Conservation (phyloP, 148 eudicot genomes). For the Cornus suecica region DNA sequence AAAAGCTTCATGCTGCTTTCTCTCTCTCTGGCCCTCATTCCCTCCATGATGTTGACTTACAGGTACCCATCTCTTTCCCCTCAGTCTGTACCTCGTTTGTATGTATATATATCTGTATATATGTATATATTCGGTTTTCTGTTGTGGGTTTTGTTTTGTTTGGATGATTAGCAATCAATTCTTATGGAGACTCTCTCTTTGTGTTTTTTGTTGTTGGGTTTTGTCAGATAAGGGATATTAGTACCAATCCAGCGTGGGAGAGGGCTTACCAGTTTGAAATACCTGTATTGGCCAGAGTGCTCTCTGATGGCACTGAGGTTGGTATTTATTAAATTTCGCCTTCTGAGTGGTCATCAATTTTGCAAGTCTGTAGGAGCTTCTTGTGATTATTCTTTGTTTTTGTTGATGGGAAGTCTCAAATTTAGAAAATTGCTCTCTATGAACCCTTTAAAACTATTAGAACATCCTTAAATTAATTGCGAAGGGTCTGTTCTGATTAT, state of each 20-base stretch:
- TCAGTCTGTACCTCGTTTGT: neutral
- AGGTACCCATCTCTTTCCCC: slow-evolving; percentile 28
- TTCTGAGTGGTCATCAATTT: neutral
- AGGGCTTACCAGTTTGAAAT: slow-evolving; percentile 89
- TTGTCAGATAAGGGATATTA: slow-evolving; percentile 77
- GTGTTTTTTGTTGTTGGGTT: slow-evolving; percentile 9
- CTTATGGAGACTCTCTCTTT: too few relatives aligned
- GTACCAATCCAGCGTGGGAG: slow-evolving; percentile 90
- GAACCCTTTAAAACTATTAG: neutral
- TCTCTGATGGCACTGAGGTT: slow-evolving; percentile 83
- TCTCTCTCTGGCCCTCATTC: slow-evolving; percentile 41
- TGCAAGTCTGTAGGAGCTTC: neutral
- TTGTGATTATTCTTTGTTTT: neutral
- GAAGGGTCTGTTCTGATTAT: neutral
- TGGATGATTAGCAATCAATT: neutral
- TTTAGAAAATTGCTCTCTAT: neutral
- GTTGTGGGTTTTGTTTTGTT: neutral
- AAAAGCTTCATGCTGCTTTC: slow-evolving; percentile 67
- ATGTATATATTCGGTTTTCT: neutral
- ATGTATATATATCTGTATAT: neutral
- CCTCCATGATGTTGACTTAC: slow-evolving; percentile 52
- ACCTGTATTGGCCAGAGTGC: slow-evolving; percentile 75
- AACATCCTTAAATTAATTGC: neutral
- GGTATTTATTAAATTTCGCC: neutral
- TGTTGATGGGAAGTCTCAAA: neutral